phyloP scores from a whole-genome alignment of 2,329 filamentous ascomycete species.

The Seiridium cupressi region DNA sequence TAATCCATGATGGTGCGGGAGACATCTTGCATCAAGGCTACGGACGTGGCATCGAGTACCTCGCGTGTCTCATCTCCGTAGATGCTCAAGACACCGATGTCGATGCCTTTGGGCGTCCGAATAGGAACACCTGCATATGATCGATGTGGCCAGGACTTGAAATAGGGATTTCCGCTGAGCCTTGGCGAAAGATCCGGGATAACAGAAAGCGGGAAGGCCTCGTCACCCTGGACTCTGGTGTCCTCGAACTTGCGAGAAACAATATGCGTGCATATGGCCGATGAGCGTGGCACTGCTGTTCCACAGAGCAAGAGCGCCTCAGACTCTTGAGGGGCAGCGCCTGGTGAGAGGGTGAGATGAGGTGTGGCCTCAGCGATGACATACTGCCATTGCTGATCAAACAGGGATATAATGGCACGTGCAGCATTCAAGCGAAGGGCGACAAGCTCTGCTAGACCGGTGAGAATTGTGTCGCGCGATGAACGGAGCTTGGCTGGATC shows the following conservation, averaged over 20 bases:
- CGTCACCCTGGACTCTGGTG: not conserved
- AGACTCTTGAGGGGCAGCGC: not conserved
- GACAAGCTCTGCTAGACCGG: constrained; percentile 48
- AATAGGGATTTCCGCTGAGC: constrained; percentile 20
- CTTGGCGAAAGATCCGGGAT: constrained; percentile 30
- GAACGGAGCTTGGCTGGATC: not conserved
- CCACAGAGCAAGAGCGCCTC: constrained; percentile 23
- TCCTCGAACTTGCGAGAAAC: constrained; percentile 10
- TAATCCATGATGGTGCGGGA: constrained; percentile 14
- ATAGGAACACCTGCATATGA: constrained; percentile 18
- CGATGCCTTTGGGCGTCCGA: constrained; percentile 10
- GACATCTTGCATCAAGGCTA: constrained; percentile 12
- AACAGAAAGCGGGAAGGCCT: constrained; percentile 28
- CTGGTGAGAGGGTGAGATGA: constrained; percentile 29
- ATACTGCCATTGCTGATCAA: constrained; percentile 46
- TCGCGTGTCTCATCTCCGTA: constrained; percentile 6
- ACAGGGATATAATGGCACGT: constrained; percentile 47
- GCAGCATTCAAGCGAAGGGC: constrained; percentile 38
- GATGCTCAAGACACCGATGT: constrained; percentile 16
- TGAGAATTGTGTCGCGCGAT: constrained; percentile 37
- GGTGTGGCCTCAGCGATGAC: constrained; percentile 50
- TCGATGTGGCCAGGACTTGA: constrained; percentile 10
- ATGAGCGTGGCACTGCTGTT: constrained; percentile 25
- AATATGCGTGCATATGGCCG: constrained; percentile 27
- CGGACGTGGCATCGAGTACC: not conserved